Evolutionary conservation across 345 rosid species (phyloP).

Genomic region (Hibiscus trionum): DNA sequence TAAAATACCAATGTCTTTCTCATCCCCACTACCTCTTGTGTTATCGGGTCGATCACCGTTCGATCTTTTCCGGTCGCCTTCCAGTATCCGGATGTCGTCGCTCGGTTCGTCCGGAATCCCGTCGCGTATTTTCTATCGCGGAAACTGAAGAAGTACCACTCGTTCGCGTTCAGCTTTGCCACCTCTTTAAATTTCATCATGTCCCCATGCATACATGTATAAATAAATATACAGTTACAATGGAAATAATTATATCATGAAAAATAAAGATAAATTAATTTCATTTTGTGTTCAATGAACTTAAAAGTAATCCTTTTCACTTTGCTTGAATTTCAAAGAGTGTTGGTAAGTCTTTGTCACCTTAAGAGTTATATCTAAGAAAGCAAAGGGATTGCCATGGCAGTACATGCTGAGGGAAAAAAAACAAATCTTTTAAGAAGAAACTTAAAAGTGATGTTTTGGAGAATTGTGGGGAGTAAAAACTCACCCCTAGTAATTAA

Average conservation of each 20-base stretch:
- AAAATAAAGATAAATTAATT: not conserved
- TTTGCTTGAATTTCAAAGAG: conserved; percentile 3
- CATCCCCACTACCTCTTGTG: conserved; percentile 77
- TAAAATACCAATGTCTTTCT: conserved; percentile 94
- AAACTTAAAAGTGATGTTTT: conserved; percentile 3
- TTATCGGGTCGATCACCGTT: conserved; percentile 60
- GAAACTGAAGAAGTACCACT: conserved; percentile 98
- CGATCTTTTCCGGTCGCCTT: conserved; percentile 99
- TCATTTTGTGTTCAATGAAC: conserved; percentile 1
- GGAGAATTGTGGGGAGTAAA: not conserved
- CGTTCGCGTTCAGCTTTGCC: conserved; percentile 87
- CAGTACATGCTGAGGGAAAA: not conserved
- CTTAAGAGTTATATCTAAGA: conserved; percentile 12
- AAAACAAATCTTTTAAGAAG: not conserved
- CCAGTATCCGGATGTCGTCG: conserved; percentile 86
- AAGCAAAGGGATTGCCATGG: not conserved
- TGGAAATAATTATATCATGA: not conserved
- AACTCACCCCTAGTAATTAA: not conserved
- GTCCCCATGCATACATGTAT: not conserved
- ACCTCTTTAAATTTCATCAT: conserved; percentile 39
- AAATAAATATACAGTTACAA: no score
- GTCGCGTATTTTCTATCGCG: conserved; percentile 91
- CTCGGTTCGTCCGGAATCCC: conserved; percentile 84
- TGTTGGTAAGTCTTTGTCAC: conserved; percentile 13
- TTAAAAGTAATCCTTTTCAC: not conserved